Conservation (phyloP, 352 stramenopile species). For the Globisporangium cystogenes region DNA sequence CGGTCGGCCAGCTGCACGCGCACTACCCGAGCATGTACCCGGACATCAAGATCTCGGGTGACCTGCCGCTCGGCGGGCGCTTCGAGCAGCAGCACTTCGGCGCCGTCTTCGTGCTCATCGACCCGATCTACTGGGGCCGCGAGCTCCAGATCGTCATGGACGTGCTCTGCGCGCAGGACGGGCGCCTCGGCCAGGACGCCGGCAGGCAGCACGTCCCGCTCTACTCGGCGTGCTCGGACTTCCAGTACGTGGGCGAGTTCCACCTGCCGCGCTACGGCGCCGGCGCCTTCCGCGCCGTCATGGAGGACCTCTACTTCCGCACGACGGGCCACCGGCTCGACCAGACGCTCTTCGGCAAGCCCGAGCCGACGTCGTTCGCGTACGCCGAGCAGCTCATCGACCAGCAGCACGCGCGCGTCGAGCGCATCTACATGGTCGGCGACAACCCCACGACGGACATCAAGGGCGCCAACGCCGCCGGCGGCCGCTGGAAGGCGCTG, state of each 20-base stretch:
- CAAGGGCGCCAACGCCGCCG: slow-evolving; percentile 66
- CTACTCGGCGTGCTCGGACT: slow-evolving; percentile 85
- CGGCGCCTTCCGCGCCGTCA: slow-evolving; percentile 70
- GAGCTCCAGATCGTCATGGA: slow-evolving; percentile 60
- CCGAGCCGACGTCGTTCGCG: slow-evolving; percentile 63
- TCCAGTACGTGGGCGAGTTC: slow-evolving; percentile 86
- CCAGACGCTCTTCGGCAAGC: slow-evolving; percentile 78
- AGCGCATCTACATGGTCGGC: slow-evolving; percentile 84
- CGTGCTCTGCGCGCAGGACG: slow-evolving; percentile 39
- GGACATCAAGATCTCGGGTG: slow-evolving; percentile 49
- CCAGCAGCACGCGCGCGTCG: slow-evolving; percentile 50
- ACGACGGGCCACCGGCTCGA: slow-evolving; percentile 72
- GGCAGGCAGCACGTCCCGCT: slow-evolving; percentile 41
- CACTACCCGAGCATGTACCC: slow-evolving; percentile 82
- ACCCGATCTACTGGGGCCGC: slow-evolving; percentile 54
- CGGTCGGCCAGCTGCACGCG: slow-evolving; percentile 62
- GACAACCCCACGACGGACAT: slow-evolving; percentile 84
- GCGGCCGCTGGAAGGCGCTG: slow-evolving; percentile 78
- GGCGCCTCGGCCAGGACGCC: slow-evolving; percentile 22
- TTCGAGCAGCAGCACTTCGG: slow-evolving; percentile 34
- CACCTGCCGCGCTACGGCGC: slow-evolving; percentile 77
- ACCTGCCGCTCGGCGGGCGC: slow-evolving; percentile 19
- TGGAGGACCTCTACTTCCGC: slow-evolving; percentile 69
- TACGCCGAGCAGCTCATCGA: slow-evolving; percentile 80
- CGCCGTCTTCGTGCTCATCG: slow-evolving; percentile 51